Base-by-base conservation (phyloP, 2,329 filamentous ascomycete genomes). In the Stromatinia cepivora region DNA sequence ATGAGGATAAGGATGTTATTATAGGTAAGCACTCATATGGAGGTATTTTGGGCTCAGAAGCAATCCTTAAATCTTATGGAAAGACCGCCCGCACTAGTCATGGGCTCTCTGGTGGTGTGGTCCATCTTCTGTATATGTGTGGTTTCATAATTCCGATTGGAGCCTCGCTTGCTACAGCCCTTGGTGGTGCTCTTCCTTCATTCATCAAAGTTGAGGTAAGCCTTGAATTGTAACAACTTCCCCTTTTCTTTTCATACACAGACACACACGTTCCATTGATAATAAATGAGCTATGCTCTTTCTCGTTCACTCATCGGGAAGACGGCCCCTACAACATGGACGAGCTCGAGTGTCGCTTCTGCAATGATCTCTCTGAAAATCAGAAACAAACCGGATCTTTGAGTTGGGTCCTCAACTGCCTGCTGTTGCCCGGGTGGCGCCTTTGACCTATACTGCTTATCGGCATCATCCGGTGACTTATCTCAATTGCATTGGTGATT, bases 241-340 rank as follows among this genome's bases (percentile, higher is more conserved):
- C n/a, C n/a, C 45, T 53, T 34, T 20, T 11, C 15, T 31, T 50
- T 50, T 50, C 8, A 10, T n/a, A 4, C n/a, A 10, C 20, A n/a
- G 17, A 50, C 9, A 25, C 25, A 39, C 9, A 4, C n/a, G n/a
- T 25, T 6, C 22, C 9, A n/a, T 13, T 25, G 22, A 5, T 9
- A 4, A 50, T 0, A 25, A 7, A 3, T n/a, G 22, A 13, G 13
- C 22, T 9, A 50, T 50, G 8, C 5, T 13, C 5, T 13, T 22
- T 9, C 22, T 22, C n/a, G 4, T 0, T 4, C 1, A 25, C 1
- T 5, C 17, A 11, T 5, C 15, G 4, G 10, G 0, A 25, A 50
- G 13, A n/a, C 22, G 7, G 9, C 25, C 11, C 9, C 5, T 25
- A 9, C 48, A 25, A 13, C 13, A 5, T 50, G 48, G 9, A 25